Conservation (phyloP, 208 protist species). For the Trypanosoma congolense region DNA sequence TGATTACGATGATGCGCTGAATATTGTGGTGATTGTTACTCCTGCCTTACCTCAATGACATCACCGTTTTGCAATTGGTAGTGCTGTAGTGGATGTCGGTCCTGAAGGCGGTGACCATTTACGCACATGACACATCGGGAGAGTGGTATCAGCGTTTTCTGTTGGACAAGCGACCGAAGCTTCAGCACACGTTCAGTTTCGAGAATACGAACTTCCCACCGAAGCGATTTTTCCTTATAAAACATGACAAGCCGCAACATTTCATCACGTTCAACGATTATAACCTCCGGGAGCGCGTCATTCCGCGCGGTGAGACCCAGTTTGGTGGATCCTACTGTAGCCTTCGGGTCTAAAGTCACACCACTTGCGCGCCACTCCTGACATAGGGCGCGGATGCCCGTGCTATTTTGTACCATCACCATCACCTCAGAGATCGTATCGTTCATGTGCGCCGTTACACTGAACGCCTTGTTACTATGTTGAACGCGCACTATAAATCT, state of each 20-base stretch:
- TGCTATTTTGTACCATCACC: constrained; percentile 75
- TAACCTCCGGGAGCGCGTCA: constrained; percentile 38
- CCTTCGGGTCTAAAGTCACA: constrained; percentile 31
- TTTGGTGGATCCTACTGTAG: constrained; percentile 45
- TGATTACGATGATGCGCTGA: too few species aligned
- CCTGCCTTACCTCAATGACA: constrained; percentile 65
- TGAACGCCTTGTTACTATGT: constrained; percentile 66
- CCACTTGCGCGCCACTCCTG: constrained; percentile 65
- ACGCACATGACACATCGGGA: constrained; percentile 61
- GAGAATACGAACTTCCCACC: constrained; percentile 58
- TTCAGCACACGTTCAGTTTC: constrained; percentile 72
- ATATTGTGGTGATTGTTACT: constrained; percentile 42
- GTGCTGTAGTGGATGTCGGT: constrained; percentile 68
- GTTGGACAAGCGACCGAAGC: constrained; percentile 72
- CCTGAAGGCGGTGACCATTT: constrained; percentile 33
- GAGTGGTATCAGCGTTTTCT: constrained; percentile 77
- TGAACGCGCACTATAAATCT: constrained; percentile 55
- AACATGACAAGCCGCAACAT: constrained; percentile 44
- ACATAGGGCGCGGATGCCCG: constrained; percentile 52
- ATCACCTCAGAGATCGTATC: constrained; percentile 73
- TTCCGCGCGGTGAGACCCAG: constrained; percentile 48
- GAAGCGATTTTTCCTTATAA: constrained; percentile 47
- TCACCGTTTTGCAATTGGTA: constrained; percentile 66
- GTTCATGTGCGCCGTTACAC: constrained; percentile 76
- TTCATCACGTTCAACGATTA: constrained; percentile 63